A percentile compares a stretch with the other conserved stretches of the same genome.
phyloP scores from a whole-genome alignment of 2,329 filamentous ascomycete genomes.

The Apiospora saccharicola region DNA sequence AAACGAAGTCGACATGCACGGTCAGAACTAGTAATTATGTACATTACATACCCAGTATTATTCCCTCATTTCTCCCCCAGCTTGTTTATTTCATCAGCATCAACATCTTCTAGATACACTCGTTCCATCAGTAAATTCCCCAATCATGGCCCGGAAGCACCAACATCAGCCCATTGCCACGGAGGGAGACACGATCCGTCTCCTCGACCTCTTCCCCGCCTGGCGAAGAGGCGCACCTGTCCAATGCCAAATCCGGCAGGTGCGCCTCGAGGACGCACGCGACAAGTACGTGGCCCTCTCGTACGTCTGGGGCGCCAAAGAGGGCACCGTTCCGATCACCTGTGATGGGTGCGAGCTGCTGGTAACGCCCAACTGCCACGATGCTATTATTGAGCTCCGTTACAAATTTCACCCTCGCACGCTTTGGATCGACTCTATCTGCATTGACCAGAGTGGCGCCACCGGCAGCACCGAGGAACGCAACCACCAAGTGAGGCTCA shows the following conservation, averaged over 20 bases:
- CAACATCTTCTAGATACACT: too few species aligned
- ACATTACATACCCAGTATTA: too few species aligned
- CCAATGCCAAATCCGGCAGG: not conserved
- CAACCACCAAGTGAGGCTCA: not conserved
- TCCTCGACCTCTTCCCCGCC: not conserved
- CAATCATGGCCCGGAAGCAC: not conserved
- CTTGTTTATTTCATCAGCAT: too few species aligned
- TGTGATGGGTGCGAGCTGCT: not conserved
- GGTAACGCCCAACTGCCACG: not conserved
- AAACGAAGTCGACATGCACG: too few species aligned
- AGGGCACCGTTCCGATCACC: conserved; percentile 19
- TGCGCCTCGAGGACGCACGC: not conserved
- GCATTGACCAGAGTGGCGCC: not conserved
- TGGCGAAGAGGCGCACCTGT: not conserved
- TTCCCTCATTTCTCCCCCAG: too few species aligned
- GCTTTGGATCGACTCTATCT: conserved; percentile 13
- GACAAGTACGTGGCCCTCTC: not conserved
- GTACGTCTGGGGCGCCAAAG: conserved; percentile 6
- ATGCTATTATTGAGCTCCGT: not conserved
- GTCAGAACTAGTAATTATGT: too few species aligned
- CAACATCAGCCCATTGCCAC: not conserved
- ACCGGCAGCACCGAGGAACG: not conserved
- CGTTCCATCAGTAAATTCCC: too few species aligned
- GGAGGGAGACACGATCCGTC: not conserved
- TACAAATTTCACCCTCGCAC: not conserved